A percentile compares a stretch with the other conserved stretches of the same genome.
Conservation (phyloP, 2,329 filamentous ascomycete genomes). For the Aspergillus uvarum region DNA sequence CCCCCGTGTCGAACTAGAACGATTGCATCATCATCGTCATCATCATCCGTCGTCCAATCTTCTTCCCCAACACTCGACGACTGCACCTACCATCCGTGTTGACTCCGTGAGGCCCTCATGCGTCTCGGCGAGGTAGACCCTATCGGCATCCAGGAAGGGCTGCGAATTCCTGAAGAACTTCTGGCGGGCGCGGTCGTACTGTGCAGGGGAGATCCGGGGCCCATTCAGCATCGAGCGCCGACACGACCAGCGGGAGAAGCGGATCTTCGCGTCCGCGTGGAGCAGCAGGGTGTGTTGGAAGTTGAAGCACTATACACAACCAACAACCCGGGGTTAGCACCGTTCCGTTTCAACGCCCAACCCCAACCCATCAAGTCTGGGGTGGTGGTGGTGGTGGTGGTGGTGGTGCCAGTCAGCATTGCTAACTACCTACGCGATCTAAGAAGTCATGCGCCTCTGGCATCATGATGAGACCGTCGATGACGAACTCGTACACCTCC, state of each 20-base stretch:
- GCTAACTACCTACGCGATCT: neutral
- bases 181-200: neutral
- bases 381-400: too few species aligned
- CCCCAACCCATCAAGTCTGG: too few species aligned
- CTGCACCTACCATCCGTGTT: neutral
- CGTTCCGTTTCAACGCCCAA: neutral
- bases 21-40: too few species aligned
- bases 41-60: neutral
- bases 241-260: neutral
- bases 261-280: neutral
- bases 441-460: neutral
- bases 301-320: neutral
- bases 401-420: too few species aligned
- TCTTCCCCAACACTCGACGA: neutral
- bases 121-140: neutral
- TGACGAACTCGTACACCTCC: neutral
- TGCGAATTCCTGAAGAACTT: neutral
- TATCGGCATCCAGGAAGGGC: neutral
- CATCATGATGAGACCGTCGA: neutral
- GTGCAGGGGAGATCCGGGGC: too few species aligned
- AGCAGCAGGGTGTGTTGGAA: neutral
- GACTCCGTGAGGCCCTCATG: neutral
- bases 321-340: neutral
- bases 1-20: too few species aligned
- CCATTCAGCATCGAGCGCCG: neutral